Conservation (phyloP, 2,329 filamentous ascomycete species). For the Fusarium incarnatum region DNA sequence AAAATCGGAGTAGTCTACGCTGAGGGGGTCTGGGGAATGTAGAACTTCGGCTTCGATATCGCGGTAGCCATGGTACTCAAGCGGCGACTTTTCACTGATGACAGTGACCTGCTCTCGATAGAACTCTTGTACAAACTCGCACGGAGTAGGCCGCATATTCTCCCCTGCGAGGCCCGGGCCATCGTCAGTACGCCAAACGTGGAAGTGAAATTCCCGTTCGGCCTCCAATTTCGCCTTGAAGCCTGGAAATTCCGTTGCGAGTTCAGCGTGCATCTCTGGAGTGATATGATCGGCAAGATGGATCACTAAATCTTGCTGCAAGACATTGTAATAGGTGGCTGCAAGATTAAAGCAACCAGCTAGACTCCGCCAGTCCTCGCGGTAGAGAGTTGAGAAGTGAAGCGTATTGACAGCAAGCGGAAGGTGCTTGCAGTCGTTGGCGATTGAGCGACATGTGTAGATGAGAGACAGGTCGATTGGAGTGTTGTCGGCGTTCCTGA, state of each 20-base stretch:
- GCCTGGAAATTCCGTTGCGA: background rate
- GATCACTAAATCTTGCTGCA: background rate
- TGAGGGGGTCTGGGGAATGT: too few species aligned
- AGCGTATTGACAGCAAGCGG: slow-evolving; percentile 17
- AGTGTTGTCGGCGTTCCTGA: slow-evolving; percentile 3
- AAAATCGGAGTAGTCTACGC: too few species aligned
- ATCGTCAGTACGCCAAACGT: background rate
- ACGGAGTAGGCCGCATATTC: background rate
- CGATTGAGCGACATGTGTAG: slow-evolving; percentile 28
- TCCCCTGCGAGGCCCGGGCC: accelerated
- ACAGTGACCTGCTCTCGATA: accelerated
- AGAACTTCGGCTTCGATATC: too few species aligned
- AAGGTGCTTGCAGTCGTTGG: slow-evolving; percentile 9
- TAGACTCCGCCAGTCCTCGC: background rate
- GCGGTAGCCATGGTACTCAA: background rate
- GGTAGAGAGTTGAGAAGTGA: slow-evolving; percentile 25
- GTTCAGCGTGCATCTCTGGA: background rate
- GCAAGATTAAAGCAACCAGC: slow-evolving; percentile 20
- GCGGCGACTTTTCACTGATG: accelerated
- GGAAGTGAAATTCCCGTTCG: background rate
- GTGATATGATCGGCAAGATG: background rate
- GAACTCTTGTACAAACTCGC: background rate
- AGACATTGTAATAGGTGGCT: background rate
- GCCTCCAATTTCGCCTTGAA: background rate
- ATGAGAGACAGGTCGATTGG: slow-evolving; percentile 29